Conservation (phyloP, 75 land plant genomes). For the Adiantum capillusveneris region DNA sequence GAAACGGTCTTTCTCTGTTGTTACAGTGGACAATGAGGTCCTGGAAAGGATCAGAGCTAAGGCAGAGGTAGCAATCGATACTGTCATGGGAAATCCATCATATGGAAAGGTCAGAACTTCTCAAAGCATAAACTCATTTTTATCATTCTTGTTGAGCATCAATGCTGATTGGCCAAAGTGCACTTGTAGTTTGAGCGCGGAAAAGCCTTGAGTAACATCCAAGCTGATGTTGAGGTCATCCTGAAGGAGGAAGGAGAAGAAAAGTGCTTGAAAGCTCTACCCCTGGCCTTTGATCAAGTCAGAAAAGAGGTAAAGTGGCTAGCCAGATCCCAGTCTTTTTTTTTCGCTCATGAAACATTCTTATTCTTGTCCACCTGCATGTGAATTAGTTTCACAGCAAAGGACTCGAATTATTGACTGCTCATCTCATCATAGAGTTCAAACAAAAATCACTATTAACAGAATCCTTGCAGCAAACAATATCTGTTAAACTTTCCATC, state of each 20-base stretch:
- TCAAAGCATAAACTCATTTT: neutral
- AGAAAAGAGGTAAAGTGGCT: conserved; percentile 82
- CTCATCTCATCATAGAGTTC: too few relatives aligned
- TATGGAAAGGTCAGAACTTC: conserved; percentile 65
- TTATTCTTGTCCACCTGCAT: too few relatives aligned
- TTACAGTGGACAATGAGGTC: conserved; percentile 44
- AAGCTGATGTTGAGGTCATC: conserved; percentile 48
- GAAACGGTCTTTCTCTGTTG: conserved; percentile 61
- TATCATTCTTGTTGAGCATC: neutral
- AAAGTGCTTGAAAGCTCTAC: conserved; percentile 43
- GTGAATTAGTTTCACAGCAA: too few relatives aligned
- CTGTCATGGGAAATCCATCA: conserved; percentile 71
- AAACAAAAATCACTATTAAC: too few relatives aligned
- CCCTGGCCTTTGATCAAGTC: conserved; percentile 73
- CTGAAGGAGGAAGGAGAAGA: conserved; percentile 80
- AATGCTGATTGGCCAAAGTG: neutral
- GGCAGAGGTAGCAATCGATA: conserved; percentile 47
- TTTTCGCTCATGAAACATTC: too few relatives aligned
- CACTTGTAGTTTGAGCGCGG: conserved; percentile 80
- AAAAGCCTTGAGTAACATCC: conserved; percentile 72
- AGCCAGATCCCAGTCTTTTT: too few relatives aligned
- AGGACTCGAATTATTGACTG: too few relatives aligned
- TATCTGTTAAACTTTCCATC: too few relatives aligned
- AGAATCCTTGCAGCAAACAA: too few relatives aligned
- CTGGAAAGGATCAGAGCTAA: conserved; percentile 53